These are phyloP conservation scores for Plectranthus barbatus DNA, from an alignment of 257 asterid species.

Conservation along the genomic window DNA sequence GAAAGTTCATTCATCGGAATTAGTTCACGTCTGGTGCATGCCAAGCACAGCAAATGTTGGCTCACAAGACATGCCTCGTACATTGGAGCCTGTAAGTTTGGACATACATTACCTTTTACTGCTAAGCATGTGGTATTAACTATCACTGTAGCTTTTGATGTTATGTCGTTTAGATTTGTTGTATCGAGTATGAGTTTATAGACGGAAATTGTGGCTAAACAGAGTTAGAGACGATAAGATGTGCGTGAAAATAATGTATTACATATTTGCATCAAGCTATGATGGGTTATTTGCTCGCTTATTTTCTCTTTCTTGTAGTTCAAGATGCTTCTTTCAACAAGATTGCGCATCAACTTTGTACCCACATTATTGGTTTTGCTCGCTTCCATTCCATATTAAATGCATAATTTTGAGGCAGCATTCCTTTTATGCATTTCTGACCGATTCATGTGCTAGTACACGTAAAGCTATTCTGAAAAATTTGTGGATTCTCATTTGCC, in stretches of 20 bases:
- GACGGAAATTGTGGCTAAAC: neutral
- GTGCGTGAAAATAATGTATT: neutral
- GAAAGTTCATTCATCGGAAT: slow-evolving; percentile 65
- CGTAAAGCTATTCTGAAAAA: neutral
- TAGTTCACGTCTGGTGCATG: slow-evolving; percentile 92
- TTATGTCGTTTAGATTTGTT: neutral
- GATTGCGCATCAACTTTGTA: neutral
- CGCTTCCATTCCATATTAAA: neutral
- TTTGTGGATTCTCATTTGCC: slow-evolving; percentile 6
- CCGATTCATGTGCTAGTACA: neutral
- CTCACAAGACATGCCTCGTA: slow-evolving; percentile 83
- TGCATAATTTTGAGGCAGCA: neutral
- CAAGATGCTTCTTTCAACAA: slow-evolving; percentile 3
- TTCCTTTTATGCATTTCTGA: neutral
- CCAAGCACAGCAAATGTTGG: slow-evolving; percentile 92
- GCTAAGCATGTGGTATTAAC: neutral
- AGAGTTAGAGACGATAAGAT: neutral
- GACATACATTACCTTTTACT: neutral
- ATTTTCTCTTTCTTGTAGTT: neutral
- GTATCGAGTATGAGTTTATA: neutral
- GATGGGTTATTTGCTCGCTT: neutral
- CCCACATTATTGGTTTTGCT: neutral
- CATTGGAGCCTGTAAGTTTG: slow-evolving; percentile 69
- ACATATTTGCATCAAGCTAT: neutral
- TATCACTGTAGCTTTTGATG: slow-evolving; percentile 3